Evolutionary conservation across 345 rosid species (phyloP).

Genomic region (Boechera stricta): DNA sequence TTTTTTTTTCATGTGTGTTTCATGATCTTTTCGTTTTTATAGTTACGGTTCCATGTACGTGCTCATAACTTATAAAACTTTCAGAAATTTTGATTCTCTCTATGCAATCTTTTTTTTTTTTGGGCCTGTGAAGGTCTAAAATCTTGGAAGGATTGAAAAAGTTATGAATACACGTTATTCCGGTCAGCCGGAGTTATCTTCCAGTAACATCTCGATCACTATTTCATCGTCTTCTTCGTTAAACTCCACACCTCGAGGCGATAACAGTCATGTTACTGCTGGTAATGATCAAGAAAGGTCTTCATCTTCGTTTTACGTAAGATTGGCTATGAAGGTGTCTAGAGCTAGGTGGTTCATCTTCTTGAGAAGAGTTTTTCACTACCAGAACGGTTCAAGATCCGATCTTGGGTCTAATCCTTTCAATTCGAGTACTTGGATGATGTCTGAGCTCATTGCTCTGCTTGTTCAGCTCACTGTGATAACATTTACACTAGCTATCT

Average conservation of each 20-base stretch:
- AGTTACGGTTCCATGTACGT: slow-evolving; percentile 31
- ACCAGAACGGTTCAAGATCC: slow-evolving; percentile 89
- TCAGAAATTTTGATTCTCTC: slow-evolving; percentile 26
- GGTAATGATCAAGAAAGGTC: slow-evolving; percentile 53
- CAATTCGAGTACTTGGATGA: slow-evolving; percentile 87
- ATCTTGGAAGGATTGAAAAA: slow-evolving; percentile 10
- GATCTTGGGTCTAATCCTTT: slow-evolving; percentile 94
- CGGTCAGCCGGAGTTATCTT: slow-evolving; percentile 53
- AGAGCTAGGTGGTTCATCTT: slow-evolving; percentile 95
- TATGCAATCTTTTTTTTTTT: neutral
- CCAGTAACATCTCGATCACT: slow-evolving; percentile 49
- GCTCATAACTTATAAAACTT: slow-evolving; percentile 24
- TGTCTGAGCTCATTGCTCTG: slow-evolving; percentile 77
- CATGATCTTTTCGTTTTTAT: slow-evolving; percentile 39
- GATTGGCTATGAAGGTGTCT: slow-evolving; percentile 79
- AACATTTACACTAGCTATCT: slow-evolving; percentile 69
- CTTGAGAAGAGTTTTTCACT: slow-evolving; percentile 94
- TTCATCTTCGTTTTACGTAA: slow-evolving; percentile 54
- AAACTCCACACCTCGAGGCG: slow-evolving; percentile 49
- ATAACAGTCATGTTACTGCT: slow-evolving; percentile 32
- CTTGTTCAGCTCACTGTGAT: slow-evolving; percentile 67
- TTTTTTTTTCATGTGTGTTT: slow-evolving; percentile 1
- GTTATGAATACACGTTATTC: slow-evolving; percentile 66
- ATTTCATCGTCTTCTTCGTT: slow-evolving; percentile 54
- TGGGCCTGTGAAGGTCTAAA: slow-evolving; percentile 26